phyloP scores from a whole-genome alignment of 441 rosid species.

The Francoa sonchifolia region DNA sequence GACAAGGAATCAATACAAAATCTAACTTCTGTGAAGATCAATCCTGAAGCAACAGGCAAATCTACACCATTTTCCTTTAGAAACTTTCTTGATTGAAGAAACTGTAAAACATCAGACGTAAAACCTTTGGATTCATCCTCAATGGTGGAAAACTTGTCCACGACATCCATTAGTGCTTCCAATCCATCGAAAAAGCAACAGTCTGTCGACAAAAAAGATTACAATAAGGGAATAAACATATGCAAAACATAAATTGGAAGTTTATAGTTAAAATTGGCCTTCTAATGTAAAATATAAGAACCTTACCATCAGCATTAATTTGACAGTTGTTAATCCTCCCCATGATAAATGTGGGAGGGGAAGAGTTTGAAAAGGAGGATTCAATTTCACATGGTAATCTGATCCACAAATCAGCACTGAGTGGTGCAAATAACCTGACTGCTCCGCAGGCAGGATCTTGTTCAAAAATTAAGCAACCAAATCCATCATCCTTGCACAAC shows the following conservation, averaged over 20 bases:
- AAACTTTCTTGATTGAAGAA: slow-evolving; percentile 38
- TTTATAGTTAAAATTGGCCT: slow-evolving; percentile 5
- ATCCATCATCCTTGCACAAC: slow-evolving; percentile 32
- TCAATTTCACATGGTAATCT: slow-evolving; percentile 50
- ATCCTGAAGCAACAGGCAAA: slow-evolving; percentile 25
- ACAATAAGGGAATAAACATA: slow-evolving; percentile 9
- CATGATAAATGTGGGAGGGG: slow-evolving; percentile 48
- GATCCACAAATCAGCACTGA: slow-evolving; percentile 69
- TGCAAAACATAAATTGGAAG: neutral
- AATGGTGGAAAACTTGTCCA: slow-evolving; percentile 52
- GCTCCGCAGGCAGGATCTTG: slow-evolving; percentile 19
- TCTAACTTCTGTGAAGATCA: slow-evolving; percentile 29
- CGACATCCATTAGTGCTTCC: slow-evolving; percentile 42
- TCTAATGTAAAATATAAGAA: slow-evolving; percentile 10
- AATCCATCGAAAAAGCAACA: slow-evolving; percentile 40
- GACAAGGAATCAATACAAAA: slow-evolving; percentile 42
- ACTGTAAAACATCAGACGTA: slow-evolving; percentile 45
- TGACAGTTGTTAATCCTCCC: slow-evolving; percentile 48
- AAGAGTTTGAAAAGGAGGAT: slow-evolving; percentile 16
- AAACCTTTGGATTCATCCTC: slow-evolving; percentile 43
- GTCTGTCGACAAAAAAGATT: slow-evolving; percentile 38
- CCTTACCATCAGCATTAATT: slow-evolving; percentile 60
- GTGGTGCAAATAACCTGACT: slow-evolving; percentile 34
- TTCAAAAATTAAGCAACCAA: slow-evolving; percentile 19
- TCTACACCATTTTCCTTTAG: slow-evolving; percentile 25